Percentiles rank a stretch among this genome's conserved stretches.
phyloP scores from a whole-genome alignment of 306 rosid genomes.

The Acmispon strigosus region DNA sequence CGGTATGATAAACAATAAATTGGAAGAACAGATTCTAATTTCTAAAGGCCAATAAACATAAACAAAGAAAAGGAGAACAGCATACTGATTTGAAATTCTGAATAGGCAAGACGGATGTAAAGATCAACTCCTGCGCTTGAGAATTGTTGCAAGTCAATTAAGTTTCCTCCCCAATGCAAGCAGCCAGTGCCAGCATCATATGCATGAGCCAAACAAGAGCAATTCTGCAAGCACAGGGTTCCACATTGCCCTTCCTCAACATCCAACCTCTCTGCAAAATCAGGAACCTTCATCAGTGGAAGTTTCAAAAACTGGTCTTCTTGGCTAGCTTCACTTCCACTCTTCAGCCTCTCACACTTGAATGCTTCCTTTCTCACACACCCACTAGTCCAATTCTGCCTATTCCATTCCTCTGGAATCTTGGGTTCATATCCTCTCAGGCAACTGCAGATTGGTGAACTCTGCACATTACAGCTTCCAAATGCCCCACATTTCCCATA shows the following conservation, averaged over 20 bases:
- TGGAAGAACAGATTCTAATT: neutral
- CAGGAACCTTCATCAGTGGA: constrained; percentile 29
- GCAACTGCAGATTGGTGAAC: constrained; percentile 35
- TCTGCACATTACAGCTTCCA: constrained; percentile 25
- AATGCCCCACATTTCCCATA: constrained; percentile 40
- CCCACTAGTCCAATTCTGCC: constrained; percentile 33
- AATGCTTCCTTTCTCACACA: constrained; percentile 31
- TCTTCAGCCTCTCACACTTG: constrained; percentile 14
- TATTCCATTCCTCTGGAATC: constrained; percentile 33
- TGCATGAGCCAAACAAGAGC: constrained; percentile 37
- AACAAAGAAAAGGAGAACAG: neutral
- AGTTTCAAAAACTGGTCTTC: constrained; percentile 26
- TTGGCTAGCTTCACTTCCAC: constrained; percentile 2
- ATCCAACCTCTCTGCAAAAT: constrained; percentile 20
- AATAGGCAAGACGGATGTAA: constrained; percentile 23
- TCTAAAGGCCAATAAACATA: neutral
- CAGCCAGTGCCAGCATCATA: constrained; percentile 34
- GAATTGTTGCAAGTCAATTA: constrained; percentile 29
- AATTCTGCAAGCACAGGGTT: constrained; percentile 19
- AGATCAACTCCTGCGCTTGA: constrained; percentile 29
- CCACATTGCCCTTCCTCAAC: constrained; percentile 18
- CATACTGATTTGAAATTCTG: constrained; percentile 35
- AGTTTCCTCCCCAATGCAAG: constrained; percentile 25
- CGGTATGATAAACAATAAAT: neutral
- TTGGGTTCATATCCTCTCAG: constrained; percentile 34